These are phyloP conservation scores for Edaphochlamys debaryana DNA, from an alignment of 139 green algal species.

Conservation along the genomic window DNA sequence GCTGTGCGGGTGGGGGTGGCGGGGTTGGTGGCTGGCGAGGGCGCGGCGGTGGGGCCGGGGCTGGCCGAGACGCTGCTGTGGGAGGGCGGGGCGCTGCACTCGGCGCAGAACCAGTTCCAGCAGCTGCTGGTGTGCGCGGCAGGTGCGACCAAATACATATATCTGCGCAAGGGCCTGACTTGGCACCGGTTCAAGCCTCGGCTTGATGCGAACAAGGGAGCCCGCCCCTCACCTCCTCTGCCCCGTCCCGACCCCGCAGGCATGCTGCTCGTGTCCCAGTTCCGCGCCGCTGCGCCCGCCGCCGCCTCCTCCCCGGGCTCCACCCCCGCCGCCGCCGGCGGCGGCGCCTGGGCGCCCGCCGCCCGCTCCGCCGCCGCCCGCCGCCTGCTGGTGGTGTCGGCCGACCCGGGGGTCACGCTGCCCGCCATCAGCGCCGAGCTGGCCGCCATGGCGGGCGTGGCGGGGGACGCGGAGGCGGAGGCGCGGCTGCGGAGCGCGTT, in stretches of 20 bases:
- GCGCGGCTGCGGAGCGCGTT: slow-evolving; percentile 32
- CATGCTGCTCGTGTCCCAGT: slow-evolving; percentile 72
- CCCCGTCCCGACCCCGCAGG: too few relatives aligned
- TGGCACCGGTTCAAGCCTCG: too few relatives aligned
- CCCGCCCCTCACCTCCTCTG: too few relatives aligned
- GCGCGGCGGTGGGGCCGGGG: slow-evolving; percentile 53
- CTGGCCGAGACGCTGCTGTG: slow-evolving; percentile 72
- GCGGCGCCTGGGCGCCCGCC: slow-evolving; percentile 31
- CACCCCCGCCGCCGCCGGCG: background rate
- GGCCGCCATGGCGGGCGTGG: slow-evolving; percentile 29
- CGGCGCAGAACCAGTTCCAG: slow-evolving; percentile 81
- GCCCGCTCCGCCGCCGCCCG: slow-evolving; percentile 42
- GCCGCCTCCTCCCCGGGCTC: slow-evolving; percentile 1
- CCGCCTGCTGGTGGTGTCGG: slow-evolving; percentile 71
- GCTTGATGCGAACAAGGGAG: too few relatives aligned
- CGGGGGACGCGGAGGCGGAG: slow-evolving; percentile 21
- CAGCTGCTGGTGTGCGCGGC: slow-evolving; percentile 70
- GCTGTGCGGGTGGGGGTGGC: slow-evolving; percentile 72
- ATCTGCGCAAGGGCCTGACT: too few relatives aligned
- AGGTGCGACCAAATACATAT: too few relatives aligned
- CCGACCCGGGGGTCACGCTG: slow-evolving; percentile 71
- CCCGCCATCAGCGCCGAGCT: slow-evolving; percentile 69
- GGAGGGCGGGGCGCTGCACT: slow-evolving; percentile 70
- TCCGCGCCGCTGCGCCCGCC: slow-evolving; percentile 13
- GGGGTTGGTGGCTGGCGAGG: slow-evolving; percentile 58